Base-by-base conservation (phyloP, 2,329 filamentous ascomycete genomes). In the Epichloe sylvatica region DNA sequence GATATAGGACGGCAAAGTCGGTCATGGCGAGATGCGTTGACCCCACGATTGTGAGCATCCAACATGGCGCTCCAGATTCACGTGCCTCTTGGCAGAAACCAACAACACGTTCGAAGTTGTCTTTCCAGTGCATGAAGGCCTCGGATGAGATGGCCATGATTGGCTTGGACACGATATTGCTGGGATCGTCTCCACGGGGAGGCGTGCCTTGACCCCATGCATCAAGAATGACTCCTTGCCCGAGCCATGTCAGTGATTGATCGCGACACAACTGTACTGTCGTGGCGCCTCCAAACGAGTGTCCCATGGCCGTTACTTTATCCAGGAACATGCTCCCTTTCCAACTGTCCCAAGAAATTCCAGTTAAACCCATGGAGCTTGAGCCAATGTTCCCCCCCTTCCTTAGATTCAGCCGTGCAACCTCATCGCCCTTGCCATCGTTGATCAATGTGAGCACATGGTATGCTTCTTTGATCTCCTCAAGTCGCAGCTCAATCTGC, bases 71-170 rank as follows among this genome's bases (percentile, higher is more conserved):
- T 11, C 70, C 70, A 8, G 70, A 67, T 9, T 69, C 67, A 38
- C 67, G 70, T 3, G 70, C 75, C 62, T 84, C 79, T 23, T 72
- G 64, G 59, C 78, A 76, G 15, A 84, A 66, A 0, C 69, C 66
- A 53, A 74, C 69, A 9, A 83, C 70, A 36, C 74, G 70, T 39
- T 77, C 65, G 57, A 81, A 82, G 53, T 84, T 85, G 2, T 72
- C 68, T 21, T 75, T 71, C 81, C 81, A 84, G 63, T 84, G 81
- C 70, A 83, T 83, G 64, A 84, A 84, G 0, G 79, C 81, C 61
- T 85, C 81, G 5, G 74, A 78, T 45, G 81, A 82, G 58, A 85
- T 78, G 3, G 75, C 76, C 5, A 85, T 68, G 7, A 84, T 58
- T 5, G 81, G 81, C 12, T 73, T 70, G 37, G 67, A 65, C 5